These are phyloP conservation scores for Amylostereum areolatum DNA, from an alignment of 1,284 basidiomycete species.

Conservation along the genomic window DNA sequence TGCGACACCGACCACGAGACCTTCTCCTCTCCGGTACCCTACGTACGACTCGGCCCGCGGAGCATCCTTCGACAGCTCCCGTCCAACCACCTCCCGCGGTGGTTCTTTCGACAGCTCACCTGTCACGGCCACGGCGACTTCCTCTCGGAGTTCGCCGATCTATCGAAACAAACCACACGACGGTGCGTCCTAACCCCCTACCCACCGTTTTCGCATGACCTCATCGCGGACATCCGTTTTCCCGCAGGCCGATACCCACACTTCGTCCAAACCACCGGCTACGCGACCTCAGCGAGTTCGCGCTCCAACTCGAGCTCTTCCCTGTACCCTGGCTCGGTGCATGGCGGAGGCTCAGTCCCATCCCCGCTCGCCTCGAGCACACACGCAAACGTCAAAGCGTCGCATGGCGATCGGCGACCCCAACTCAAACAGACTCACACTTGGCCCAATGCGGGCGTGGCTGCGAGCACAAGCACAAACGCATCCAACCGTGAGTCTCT, in stretches of 20 bases:
- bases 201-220: constrained; percentile 11
- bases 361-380: constrained; percentile 21
- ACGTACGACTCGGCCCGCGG: constrained; percentile 18
- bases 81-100: too few species aligned
- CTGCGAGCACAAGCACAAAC: constrained; percentile 21
- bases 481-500: constrained; percentile 23
- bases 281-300: constrained; percentile 30
- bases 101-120: too few species aligned
- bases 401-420: constrained; percentile 27
- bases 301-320: constrained; percentile 44
- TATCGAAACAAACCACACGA: constrained; percentile 9
- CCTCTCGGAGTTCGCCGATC: constrained; percentile 10
- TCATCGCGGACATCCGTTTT: constrained; percentile 8
- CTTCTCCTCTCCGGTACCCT: constrained; percentile 31
- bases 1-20: constrained; percentile 20
- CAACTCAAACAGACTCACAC: constrained; percentile 34
- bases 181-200: constrained; percentile 10
- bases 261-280: constrained; percentile 20
- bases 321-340: constrained; percentile 25
- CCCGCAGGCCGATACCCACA: constrained; percentile 15
- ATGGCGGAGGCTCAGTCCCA: constrained; percentile 16
- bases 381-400: constrained; percentile 20
- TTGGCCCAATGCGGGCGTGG: constrained; percentile 34
- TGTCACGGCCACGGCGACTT: constrained; percentile 21
- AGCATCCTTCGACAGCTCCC: constrained; percentile 15